These are phyloP conservation scores for Tagetes erecta DNA, from an alignment of 129 eudicot species.

Conservation along the genomic window DNA sequence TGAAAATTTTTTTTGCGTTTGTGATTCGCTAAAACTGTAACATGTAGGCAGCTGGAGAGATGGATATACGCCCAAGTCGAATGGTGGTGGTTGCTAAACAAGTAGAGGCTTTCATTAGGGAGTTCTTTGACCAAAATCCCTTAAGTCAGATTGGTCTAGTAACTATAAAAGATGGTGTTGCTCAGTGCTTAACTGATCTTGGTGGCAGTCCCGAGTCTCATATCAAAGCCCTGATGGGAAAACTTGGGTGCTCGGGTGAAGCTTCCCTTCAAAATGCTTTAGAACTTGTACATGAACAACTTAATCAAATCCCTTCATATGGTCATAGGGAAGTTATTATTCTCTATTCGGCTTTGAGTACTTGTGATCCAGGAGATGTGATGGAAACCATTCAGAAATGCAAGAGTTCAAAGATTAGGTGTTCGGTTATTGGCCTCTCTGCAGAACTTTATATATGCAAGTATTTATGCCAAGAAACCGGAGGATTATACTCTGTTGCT, in stretches of 20 bases:
- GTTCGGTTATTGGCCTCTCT: constrained; percentile 92
- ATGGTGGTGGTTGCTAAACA: constrained; percentile 94
- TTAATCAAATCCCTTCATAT: constrained; percentile 83
- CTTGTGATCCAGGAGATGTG: constrained; percentile 97
- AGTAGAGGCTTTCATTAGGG: constrained; percentile 88
- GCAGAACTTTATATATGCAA: constrained; percentile 94
- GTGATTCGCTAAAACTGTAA: constrained; percentile 20
- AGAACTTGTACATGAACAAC: constrained; percentile 77
- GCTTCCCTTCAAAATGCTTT: constrained; percentile 91
- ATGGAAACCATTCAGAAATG: constrained; percentile 86
- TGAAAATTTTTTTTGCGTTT: not conserved
- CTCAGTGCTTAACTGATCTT: constrained; percentile 80
- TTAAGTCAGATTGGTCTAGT: constrained; percentile 86
- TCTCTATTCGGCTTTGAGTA: constrained; percentile 81
- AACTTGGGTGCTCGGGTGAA: constrained; percentile 91
- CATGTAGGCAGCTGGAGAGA: constrained; percentile 88
- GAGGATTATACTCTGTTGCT: constrained; percentile 89
- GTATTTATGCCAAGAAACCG: constrained; percentile 91
- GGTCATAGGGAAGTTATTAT: constrained; percentile 94
- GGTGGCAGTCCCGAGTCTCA: constrained; percentile 99
- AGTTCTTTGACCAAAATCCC: constrained; percentile 96
- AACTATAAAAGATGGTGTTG: constrained; percentile 83
- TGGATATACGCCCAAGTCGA: constrained; percentile 88
- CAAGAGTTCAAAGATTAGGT: constrained; percentile 85
- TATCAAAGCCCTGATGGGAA: constrained; percentile 80